A percentile compares a stretch with the other conserved stretches of the same genome.
phyloP scores from a whole-genome alignment of 2,329 filamentous ascomycete species.

The Fusarium ramigenum region DNA sequence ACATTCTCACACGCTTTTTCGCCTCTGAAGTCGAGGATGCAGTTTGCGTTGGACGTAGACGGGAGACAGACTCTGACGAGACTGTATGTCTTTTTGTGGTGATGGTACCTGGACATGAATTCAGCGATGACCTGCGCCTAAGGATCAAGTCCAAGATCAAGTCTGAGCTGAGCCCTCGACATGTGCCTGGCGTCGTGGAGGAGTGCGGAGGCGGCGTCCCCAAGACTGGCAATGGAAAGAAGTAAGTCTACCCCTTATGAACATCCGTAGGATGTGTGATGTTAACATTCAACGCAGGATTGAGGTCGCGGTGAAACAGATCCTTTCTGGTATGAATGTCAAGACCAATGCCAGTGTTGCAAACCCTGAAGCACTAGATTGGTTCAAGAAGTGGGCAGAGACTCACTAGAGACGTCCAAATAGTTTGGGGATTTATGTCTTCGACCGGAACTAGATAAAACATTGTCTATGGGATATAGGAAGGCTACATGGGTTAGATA shows the following conservation, averaged over 20 bases:
- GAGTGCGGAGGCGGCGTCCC: conserved; percentile 84
- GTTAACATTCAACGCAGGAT: conserved; percentile 63
- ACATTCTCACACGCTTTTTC: conserved; percentile 88
- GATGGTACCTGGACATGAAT: conserved; percentile 67
- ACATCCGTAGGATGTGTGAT: neutral
- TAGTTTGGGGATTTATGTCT: neutral
- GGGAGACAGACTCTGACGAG: conserved; percentile 79
- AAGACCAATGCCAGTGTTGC: conserved; percentile 94
- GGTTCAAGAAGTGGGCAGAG: conserved; percentile 83
- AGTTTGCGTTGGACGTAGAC: conserved; percentile 83
- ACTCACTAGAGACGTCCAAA: conserved; percentile 50
- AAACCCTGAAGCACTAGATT: conserved; percentile 87
- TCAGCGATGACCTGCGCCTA: conserved; percentile 67
- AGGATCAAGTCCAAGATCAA: conserved; percentile 75
- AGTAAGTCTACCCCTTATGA: conserved; percentile 62
- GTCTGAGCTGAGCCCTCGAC: conserved; percentile 83
- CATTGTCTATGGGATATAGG: neutral
- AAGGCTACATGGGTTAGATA: neutral
- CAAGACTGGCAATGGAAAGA: conserved; percentile 94
- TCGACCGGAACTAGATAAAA: conserved; percentile 14
- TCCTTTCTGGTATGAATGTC: conserved; percentile 85
- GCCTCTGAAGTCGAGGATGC: conserved; percentile 81
- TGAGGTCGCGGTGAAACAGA: conserved; percentile 96
- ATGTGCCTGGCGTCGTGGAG: conserved; percentile 86
- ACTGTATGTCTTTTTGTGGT: conserved; percentile 90